phyloP scores from a whole-genome alignment of 1,139 yeast genomes.

The Zygoascus sp. region DNA sequence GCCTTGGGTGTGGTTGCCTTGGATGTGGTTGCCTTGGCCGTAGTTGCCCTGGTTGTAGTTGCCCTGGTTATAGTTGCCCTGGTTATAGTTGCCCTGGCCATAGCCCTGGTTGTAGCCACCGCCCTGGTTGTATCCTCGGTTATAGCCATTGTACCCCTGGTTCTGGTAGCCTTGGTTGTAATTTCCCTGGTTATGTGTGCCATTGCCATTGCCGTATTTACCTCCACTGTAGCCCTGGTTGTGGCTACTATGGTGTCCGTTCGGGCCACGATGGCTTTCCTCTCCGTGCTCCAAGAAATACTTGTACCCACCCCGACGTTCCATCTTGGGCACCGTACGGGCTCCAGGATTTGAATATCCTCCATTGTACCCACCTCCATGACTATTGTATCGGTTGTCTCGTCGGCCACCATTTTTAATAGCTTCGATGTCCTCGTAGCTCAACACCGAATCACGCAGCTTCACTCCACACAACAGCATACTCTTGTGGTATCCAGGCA shows the following conservation, averaged over 20 bases:
- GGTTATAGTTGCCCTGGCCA: background rate
- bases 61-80: background rate
- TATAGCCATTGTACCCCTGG: conserved; percentile 13
- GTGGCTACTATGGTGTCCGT: conserved; percentile 10
- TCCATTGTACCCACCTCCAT: conserved; percentile 21
- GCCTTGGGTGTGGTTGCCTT: background rate
- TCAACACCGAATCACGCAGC: conserved; percentile 56
- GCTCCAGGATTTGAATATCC: conserved; percentile 10
- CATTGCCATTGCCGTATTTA: too few relatives aligned
- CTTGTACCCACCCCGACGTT: conserved; percentile 17
- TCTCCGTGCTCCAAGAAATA: conserved; percentile 13
- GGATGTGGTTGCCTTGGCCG: background rate
- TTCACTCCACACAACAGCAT: conserved; percentile 80
- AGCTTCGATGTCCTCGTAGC: conserved; percentile 65
- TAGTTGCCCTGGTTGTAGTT: conserved; percentile 12
- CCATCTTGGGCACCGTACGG: conserved; percentile 9
- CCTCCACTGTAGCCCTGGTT: conserved; percentile 2
- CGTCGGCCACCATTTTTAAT: conserved; percentile 35
- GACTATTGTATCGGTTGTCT: conserved; percentile 24
- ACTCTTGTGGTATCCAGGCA: conserved; percentile 48
- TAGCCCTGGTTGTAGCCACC: conserved; percentile 1
- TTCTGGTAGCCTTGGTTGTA: conserved; percentile 11
- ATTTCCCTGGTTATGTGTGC: conserved; percentile 15
- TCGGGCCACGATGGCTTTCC: conserved; percentile 3
- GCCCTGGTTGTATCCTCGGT: background rate